Conservation (phyloP, 2,329 filamentous ascomycete genomes). For the Fusarium sp. region DNA sequence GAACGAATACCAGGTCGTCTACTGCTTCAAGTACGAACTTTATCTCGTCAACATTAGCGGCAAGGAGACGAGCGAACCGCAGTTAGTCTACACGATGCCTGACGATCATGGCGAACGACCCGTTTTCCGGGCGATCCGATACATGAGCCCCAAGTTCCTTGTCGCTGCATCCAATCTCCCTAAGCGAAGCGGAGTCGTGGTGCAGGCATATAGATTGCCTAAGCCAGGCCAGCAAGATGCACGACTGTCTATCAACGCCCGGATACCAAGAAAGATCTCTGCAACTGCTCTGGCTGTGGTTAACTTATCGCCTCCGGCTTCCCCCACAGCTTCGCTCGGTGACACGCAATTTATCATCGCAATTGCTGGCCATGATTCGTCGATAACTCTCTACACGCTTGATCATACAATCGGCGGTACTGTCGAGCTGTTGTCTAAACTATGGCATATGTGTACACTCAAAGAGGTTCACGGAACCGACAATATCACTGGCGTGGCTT, state of each 20-base stretch:
- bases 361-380: slow-evolving; percentile 81
- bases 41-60: slow-evolving; percentile 69
- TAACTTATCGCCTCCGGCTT: slow-evolving; percentile 68
- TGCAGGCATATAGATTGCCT: slow-evolving; percentile 67
- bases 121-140: slow-evolving; percentile 68
- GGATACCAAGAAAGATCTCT: slow-evolving; percentile 74
- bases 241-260: slow-evolving; percentile 62
- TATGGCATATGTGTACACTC: slow-evolving; percentile 64
- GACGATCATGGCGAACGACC: slow-evolving; percentile 60
- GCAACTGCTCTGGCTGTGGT: slow-evolving; percentile 83
- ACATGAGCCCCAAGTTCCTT: slow-evolving; percentile 67
- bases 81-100: slow-evolving; percentile 67
- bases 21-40: slow-evolving; percentile 81
- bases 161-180: slow-evolving; percentile 69
- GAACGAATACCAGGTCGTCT: slow-evolving; percentile 76
- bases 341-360: slow-evolving; percentile 84
- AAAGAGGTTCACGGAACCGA: slow-evolving; percentile 63
- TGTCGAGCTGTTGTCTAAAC: slow-evolving; percentile 62
- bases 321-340: slow-evolving; percentile 62
- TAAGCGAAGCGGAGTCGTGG: slow-evolving; percentile 65
- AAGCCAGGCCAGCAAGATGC: slow-evolving; percentile 53
- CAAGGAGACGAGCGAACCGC: slow-evolving; percentile 60
- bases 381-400: slow-evolving; percentile 80
- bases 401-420: slow-evolving; percentile 68
- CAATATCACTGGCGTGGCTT: slow-evolving; percentile 68